Percentiles rank a stretch among this genome's conserved stretches.
Conservation (phyloP, 2,329 filamentous ascomycete genomes). For the Aureobasidium sp. region DNA sequence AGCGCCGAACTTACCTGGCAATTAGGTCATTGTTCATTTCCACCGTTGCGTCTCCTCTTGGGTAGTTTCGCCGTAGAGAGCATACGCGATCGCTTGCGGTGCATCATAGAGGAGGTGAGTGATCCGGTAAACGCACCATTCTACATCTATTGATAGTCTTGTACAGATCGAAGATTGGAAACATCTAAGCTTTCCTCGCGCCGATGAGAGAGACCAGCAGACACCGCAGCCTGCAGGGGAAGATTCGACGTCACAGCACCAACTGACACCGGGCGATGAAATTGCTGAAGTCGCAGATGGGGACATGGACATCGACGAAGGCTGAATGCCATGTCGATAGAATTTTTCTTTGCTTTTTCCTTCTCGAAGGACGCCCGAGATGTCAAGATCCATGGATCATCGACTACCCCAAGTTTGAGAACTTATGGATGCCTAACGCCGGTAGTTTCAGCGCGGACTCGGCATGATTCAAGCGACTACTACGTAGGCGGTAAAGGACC, state of each 20-base stretch:
- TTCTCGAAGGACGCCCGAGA: not conserved
- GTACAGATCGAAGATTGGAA: constrained; percentile 34
- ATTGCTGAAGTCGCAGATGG: constrained; percentile 13
- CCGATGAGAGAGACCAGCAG: constrained; percentile 23
- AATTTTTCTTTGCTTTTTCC: not conserved
- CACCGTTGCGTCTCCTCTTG: constrained; percentile 75
- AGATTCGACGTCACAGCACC: constrained; percentile 9
- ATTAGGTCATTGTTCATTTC: constrained; percentile 88
- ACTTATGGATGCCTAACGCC: constrained; percentile 10
- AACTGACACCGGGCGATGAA: constrained; percentile 11
- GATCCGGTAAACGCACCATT: not conserved
- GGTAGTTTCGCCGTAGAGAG: constrained; percentile 95
- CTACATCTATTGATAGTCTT: constrained; percentile 7
- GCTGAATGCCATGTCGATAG: constrained; percentile 8
- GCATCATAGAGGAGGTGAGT: constrained; percentile 79
- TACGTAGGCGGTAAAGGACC: constrained; percentile 11
- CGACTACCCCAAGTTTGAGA: constrained; percentile 7
- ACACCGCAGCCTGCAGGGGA: constrained; percentile 7
- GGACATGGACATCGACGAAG: constrained; percentile 17
- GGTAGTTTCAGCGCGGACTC: constrained; percentile 12
- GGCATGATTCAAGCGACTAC: not conserved
- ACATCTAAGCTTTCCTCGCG: constrained; percentile 28
- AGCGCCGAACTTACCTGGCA: constrained; percentile 91
- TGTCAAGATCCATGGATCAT: constrained; percentile 6
- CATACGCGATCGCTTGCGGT: constrained; percentile 79